phyloP scores from a whole-genome alignment of 202 grass and related monocot species.

The Sporobolus alterniflorus region DNA sequence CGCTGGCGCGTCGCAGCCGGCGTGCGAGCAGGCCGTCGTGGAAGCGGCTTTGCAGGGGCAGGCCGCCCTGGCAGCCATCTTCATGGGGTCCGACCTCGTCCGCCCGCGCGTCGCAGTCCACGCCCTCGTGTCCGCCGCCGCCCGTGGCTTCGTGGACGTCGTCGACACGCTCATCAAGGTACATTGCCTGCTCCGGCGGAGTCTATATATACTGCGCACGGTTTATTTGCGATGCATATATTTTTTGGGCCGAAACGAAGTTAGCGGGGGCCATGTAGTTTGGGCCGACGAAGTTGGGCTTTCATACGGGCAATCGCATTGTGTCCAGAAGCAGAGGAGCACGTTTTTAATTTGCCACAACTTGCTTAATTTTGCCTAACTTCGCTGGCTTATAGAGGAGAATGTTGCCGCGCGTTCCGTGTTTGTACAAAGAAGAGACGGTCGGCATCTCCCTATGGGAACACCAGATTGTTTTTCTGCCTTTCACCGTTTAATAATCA shows the following conservation, averaged over 20 bases:
- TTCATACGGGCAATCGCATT: background rate
- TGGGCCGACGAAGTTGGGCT: background rate
- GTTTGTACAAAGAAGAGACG: constrained; percentile 84
- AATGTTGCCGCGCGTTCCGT: accelerated
- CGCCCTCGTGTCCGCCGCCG: constrained; percentile 78
- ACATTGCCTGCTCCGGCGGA: background rate
- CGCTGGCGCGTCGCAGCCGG: constrained; percentile 83
- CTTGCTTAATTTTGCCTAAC: accelerated
- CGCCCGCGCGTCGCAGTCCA: constrained; percentile 68
- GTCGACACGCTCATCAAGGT: constrained; percentile 88
- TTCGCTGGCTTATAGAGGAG: background rate
- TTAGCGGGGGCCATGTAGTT: background rate
- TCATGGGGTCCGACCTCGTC: constrained; percentile 91
- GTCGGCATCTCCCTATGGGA: constrained; percentile 79
- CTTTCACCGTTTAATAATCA: background rate
- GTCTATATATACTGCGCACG: background rate
- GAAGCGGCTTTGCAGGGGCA: constrained; percentile 81
- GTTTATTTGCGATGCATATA: background rate
- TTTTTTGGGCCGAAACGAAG: background rate
- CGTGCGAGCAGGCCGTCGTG: constrained; percentile 95
- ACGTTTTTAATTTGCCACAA: too few relatives aligned
- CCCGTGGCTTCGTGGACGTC: constrained; percentile 81
- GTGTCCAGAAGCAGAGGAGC: background rate
- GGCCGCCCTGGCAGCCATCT: constrained; percentile 62
- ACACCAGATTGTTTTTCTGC: constrained; percentile 50